Percentiles rank a stretch among this genome's conserved stretches.
Conservation (phyloP, 129 eudicot species). For the Ambrosia trifida region DNA sequence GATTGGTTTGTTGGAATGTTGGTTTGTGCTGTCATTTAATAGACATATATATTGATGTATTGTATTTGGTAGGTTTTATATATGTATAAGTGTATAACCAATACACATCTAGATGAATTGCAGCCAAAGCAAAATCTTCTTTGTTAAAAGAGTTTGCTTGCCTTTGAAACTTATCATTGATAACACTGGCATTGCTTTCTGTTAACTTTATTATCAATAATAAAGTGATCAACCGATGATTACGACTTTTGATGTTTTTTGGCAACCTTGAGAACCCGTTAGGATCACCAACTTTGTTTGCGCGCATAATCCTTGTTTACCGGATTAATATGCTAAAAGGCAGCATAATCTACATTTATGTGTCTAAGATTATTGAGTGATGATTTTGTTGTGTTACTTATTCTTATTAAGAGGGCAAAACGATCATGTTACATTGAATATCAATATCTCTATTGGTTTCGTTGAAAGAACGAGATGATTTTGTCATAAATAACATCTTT, state of each 20-base stretch:
- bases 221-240: neutral
- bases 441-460: conserved; percentile 31
- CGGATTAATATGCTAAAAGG: neutral
- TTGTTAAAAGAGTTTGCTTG: neutral
- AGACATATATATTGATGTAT: neutral
- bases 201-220: neutral
- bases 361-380: neutral
- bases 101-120: neutral
- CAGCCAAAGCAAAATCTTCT: neutral
- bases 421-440: conserved; percentile 12
- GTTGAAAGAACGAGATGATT: conserved; percentile 55
- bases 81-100: neutral
- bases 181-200: neutral
- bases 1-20: conserved; percentile 1
- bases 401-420: conserved; percentile 16
- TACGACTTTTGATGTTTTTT: neutral
- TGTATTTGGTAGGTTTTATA: neutral
- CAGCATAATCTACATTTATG: neutral
- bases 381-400: neutral
- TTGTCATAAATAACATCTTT: conserved; percentile 67
- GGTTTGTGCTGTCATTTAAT: conserved; percentile 14
- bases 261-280: neutral
- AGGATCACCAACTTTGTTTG: neutral
- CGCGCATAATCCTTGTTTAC: neutral
- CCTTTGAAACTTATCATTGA: neutral